Percentiles rank a stretch among this genome's conserved stretches.
Conservation (phyloP, 2,329 filamentous ascomycete species). For the Iodosphaeria phyllophila region DNA sequence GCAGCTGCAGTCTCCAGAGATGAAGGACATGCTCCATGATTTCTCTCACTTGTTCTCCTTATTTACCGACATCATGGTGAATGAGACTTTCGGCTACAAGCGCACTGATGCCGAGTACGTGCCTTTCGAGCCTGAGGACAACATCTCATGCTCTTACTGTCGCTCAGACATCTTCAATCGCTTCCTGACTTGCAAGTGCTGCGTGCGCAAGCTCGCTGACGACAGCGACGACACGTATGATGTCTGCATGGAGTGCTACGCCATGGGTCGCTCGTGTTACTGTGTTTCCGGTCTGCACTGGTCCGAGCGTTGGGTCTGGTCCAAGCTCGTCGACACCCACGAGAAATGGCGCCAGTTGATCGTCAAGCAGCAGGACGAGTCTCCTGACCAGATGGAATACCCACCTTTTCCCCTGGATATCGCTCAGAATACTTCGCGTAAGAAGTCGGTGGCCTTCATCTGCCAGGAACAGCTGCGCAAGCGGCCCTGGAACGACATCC, state of each 20-base stretch:
- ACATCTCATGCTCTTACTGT: conserved; percentile 91
- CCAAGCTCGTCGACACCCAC: conserved; percentile 56
- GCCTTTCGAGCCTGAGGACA: conserved; percentile 73
- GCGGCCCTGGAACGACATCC: conserved; percentile 66
- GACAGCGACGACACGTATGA: conserved; percentile 78
- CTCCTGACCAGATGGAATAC: conserved; percentile 39
- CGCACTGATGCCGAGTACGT: conserved; percentile 58
- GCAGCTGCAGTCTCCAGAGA: conserved; percentile 20
- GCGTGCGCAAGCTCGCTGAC: conserved; percentile 45
- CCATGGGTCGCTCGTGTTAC: conserved; percentile 85
- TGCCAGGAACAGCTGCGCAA: conserved; percentile 73
- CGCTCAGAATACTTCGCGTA: conserved; percentile 45
- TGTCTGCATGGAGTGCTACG: conserved; percentile 94
- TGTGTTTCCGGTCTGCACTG: conserved; percentile 75
- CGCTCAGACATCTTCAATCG: conserved; percentile 93
- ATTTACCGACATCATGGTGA: conserved; percentile 61
- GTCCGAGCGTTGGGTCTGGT: conserved; percentile 88
- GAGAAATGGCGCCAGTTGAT: conserved; percentile 70
- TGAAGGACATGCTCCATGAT: conserved; percentile 59
- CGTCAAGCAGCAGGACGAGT: conserved; percentile 53
- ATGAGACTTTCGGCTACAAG: conserved; percentile 66
- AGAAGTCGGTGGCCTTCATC: conserved; percentile 76
- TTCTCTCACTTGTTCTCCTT: conserved; percentile 66
- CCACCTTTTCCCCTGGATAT: conserved; percentile 55
- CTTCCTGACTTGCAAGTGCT: conserved; percentile 81